Conservation (phyloP, 805 yeast species). For the Starmerella bombicola region DNA sequence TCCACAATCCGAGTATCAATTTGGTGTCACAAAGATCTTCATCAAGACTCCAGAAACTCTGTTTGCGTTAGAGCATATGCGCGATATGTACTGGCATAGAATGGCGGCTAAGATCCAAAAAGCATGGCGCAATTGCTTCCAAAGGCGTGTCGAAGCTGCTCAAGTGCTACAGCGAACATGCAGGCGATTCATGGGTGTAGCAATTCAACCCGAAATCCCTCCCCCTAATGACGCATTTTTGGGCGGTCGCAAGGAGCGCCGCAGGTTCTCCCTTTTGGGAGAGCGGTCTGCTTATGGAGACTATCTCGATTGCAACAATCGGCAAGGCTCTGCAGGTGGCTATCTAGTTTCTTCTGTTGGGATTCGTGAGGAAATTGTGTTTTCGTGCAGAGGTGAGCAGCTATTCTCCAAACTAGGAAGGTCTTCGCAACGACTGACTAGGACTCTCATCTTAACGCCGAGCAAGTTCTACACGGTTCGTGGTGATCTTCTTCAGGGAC, state of each 20-base stretch:
- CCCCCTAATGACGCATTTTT: slow-evolving; percentile 29
- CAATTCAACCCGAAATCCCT: slow-evolving; percentile 55
- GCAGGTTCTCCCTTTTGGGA: slow-evolving; percentile 77
- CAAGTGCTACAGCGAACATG: slow-evolving; percentile 65
- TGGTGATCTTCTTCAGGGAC: slow-evolving; percentile 54
- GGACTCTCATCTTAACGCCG: slow-evolving; percentile 59
- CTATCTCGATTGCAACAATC: slow-evolving; percentile 70
- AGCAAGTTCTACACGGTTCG: slow-evolving; percentile 55
- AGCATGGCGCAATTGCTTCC: slow-evolving; percentile 81
- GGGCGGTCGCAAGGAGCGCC: slow-evolving; percentile 71
- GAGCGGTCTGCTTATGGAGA: slow-evolving; percentile 90
- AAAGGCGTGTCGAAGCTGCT: slow-evolving; percentile 78
- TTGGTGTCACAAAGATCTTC: slow-evolving; percentile 85
- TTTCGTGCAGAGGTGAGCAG: slow-evolving; percentile 72
- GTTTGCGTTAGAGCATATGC: slow-evolving; percentile 88
- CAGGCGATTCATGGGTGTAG: slow-evolving; percentile 72
- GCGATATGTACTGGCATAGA: slow-evolving; percentile 94
- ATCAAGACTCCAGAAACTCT: slow-evolving; percentile 94
- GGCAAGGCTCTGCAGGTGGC: slow-evolving; percentile 57
- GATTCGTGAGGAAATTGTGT: slow-evolving; percentile 54
- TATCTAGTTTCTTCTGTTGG: slow-evolving; percentile 60
- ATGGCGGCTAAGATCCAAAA: slow-evolving; percentile 97
- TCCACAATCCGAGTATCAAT: slow-evolving; percentile 70
- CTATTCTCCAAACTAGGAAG: slow-evolving; percentile 82
- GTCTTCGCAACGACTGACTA: slow-evolving; percentile 65